Evolutionary conservation across 1,284 basidiomycete genomes (phyloP).

Genomic region (Spongiforma sp.): DNA sequence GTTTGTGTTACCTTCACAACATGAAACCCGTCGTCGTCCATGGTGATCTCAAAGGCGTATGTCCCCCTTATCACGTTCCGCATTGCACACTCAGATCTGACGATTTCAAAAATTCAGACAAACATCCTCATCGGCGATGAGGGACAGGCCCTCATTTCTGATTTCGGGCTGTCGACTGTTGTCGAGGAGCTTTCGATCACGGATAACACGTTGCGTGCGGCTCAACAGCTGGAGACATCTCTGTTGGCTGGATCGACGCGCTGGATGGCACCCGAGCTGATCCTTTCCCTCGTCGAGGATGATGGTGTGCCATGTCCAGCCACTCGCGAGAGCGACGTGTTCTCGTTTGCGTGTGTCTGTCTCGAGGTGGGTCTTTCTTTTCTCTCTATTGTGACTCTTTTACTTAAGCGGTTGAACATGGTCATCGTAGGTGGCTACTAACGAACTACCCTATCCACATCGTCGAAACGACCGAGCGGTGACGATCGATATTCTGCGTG

Average conservation of each 20-base stretch:
- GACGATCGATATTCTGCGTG: slow-evolving; percentile 55
- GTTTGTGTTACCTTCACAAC: slow-evolving; percentile 56
- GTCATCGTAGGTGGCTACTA: slow-evolving; percentile 50
- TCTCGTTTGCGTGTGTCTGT: slow-evolving; percentile 61
- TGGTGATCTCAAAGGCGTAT: slow-evolving; percentile 61
- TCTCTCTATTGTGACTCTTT: background rate
- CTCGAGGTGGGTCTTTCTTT: slow-evolving; percentile 44
- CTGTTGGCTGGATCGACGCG: slow-evolving; percentile 55
- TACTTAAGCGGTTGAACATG: too few relatives aligned
- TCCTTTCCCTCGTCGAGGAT: slow-evolving; percentile 54
- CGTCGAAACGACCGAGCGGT: slow-evolving; percentile 60
- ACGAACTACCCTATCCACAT: slow-evolving; percentile 53
- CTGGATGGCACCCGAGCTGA: slow-evolving; percentile 59
- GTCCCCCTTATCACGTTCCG: background rate
- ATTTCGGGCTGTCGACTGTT: slow-evolving; percentile 63
- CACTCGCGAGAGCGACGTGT: slow-evolving; percentile 59
- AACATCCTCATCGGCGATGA: slow-evolving; percentile 59
- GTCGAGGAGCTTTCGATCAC: slow-evolving; percentile 53
- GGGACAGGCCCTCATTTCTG: slow-evolving; percentile 57
- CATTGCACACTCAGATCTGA: background rate
- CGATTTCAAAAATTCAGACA: slow-evolving; percentile 41
- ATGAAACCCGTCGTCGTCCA: slow-evolving; percentile 57
- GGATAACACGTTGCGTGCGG: slow-evolving; percentile 26
- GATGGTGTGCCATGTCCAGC: slow-evolving; percentile 45
- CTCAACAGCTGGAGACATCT: slow-evolving; percentile 46